A percentile compares a stretch with the other conserved stretches of the same genome.
These are phyloP conservation scores for Brassica carinata DNA, from an alignment of 345 rosid species.

Conservation along the genomic window DNA sequence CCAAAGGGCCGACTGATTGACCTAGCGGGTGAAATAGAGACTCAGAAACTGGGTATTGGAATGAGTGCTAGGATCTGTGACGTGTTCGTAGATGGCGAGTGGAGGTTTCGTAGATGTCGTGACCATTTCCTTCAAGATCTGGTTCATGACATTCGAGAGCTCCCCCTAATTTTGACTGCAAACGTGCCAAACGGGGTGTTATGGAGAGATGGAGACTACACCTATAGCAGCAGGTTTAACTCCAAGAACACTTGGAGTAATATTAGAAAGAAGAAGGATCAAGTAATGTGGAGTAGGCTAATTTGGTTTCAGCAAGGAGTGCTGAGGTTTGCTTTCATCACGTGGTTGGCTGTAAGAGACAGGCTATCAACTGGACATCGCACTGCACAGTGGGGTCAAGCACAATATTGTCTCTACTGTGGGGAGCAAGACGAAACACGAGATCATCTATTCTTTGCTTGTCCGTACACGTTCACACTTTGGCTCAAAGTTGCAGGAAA, in stretches of 20 bases:
- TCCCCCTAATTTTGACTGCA: too few species aligned
- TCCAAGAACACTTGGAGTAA: neutral
- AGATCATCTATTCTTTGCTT: neutral
- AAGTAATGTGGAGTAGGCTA: neutral
- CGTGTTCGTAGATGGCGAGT: too few species aligned
- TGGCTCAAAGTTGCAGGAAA: neutral
- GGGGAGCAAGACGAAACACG: neutral
- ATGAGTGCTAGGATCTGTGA: too few species aligned
- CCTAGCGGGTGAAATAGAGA: too few species aligned
- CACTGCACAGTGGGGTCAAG: neutral
- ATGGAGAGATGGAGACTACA: too few species aligned
- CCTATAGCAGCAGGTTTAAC: neutral
- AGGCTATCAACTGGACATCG: neutral
- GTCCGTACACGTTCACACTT: neutral
- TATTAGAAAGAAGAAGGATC: neutral
- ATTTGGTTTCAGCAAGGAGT: neutral
- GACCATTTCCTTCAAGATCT: too few species aligned
- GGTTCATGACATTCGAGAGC: too few species aligned
- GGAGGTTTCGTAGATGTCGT: too few species aligned
- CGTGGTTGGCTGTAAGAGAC: neutral
- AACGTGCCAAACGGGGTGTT: neutral
- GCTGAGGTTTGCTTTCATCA: neutral
- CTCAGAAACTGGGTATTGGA: too few species aligned
- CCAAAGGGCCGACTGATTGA: too few species aligned
- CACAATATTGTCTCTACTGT: neutral